Percentiles rank a stretch among this genome's conserved stretches.
Evolutionary conservation across 805 yeast genomes (phyloP).

Genomic region (Candida golubevii): DNA sequence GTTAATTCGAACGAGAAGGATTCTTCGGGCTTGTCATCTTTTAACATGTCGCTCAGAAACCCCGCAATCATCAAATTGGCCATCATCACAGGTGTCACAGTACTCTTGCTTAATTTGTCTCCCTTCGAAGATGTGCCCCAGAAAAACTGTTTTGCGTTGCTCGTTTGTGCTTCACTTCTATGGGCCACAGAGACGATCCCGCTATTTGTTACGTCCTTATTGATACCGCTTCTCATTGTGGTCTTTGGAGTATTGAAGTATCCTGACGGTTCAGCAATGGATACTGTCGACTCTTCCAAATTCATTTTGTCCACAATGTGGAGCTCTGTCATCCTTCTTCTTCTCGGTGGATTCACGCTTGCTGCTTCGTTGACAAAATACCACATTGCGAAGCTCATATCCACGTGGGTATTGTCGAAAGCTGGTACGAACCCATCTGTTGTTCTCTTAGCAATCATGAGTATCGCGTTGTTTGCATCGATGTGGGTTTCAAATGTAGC

Average conservation of each 20-base stretch:
- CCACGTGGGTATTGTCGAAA: conserved; percentile 44
- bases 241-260: conserved; percentile 46
- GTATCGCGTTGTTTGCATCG: conserved; percentile 47
- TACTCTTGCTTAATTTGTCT: conserved; percentile 46
- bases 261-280: conserved; percentile 45
- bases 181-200: conserved; percentile 55
- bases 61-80: conserved; percentile 41
- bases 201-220: conserved; percentile 44
- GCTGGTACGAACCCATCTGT: conserved; percentile 51
- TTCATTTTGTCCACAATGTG: conserved; percentile 48
- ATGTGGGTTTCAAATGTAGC: conserved; percentile 60
- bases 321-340: conserved; percentile 48
- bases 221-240: conserved; percentile 46
- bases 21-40: conserved; percentile 11
- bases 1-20: conserved; percentile 6
- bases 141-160: conserved; percentile 65
- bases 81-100: conserved; percentile 48
- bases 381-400: conserved; percentile 46
- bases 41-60: conserved; percentile 16
- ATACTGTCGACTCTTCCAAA: conserved; percentile 38
- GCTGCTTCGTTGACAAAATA: conserved; percentile 54
- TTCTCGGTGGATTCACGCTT: conserved; percentile 51
- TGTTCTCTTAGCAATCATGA: conserved; percentile 47
- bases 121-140: conserved; percentile 65
- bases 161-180: conserved; percentile 49